Conservation (phyloP, 331 rosid genomes). For the Spiraea crenata region DNA sequence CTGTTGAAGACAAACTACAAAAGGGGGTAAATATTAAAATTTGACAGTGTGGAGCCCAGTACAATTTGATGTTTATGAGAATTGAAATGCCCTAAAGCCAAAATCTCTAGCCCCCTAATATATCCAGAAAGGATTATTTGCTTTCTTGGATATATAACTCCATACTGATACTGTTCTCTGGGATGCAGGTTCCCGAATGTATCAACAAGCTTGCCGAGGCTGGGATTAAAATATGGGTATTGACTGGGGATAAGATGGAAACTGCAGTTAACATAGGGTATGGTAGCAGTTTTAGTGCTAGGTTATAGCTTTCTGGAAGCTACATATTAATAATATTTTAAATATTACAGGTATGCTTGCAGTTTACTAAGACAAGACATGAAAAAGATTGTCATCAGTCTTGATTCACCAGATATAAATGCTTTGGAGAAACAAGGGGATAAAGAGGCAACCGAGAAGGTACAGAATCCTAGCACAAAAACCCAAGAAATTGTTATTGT, state of each 20-base stretch:
- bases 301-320: conserved; percentile 19
- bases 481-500: neutral
- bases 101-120: neutral
- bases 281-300: conserved; percentile 12
- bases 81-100: conserved; percentile 4
- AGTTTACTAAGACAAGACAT: conserved; percentile 76
- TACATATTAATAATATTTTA: conserved; percentile 9
- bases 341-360: conserved; percentile 68
- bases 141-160: neutral
- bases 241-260: conserved; percentile 96
- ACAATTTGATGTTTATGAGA: conserved; percentile 1
- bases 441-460: conserved; percentile 53
- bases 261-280: conserved; percentile 90
- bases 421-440: conserved; percentile 59
- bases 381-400: conserved; percentile 66
- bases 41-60: neutral
- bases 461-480: conserved; percentile 25
- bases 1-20: conserved; percentile 88
- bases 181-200: conserved; percentile 78
- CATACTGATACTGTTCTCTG: conserved; percentile 22
- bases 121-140: conserved; percentile 5
- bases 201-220: conserved; percentile 63
- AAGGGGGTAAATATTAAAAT: conserved; percentile 57
- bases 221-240: conserved; percentile 85
- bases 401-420: conserved; percentile 60